Conservation (phyloP, 306 rosid species). For the Lathyrus tuberosus region DNA sequence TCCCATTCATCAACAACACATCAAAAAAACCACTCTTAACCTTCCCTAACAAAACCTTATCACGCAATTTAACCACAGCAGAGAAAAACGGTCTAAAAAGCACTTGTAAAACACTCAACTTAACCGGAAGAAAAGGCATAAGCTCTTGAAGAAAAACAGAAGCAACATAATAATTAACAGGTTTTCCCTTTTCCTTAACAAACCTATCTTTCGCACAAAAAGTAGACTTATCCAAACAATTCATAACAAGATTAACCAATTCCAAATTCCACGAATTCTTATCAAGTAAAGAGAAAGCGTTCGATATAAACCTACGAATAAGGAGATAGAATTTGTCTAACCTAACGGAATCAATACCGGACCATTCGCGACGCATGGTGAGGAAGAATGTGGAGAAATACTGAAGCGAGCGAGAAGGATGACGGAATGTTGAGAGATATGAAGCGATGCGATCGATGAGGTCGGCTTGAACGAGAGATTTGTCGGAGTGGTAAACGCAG, state of each 20-base stretch:
- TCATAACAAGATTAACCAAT: constrained; percentile 41
- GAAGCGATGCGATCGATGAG: constrained; percentile 72
- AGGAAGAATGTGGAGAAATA: constrained; percentile 69
- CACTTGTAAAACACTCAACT: constrained; percentile 47
- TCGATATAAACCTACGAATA: constrained; percentile 66
- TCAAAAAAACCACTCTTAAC: constrained; percentile 66
- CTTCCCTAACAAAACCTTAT: constrained; percentile 76
- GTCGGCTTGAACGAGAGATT: constrained; percentile 60
- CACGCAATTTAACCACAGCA: constrained; percentile 53
- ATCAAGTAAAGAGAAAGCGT: constrained; percentile 57
- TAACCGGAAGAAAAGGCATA: constrained; percentile 67
- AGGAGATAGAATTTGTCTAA: constrained; percentile 90
- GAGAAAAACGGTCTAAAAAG: constrained; percentile 59
- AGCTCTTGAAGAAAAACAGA: constrained; percentile 82
- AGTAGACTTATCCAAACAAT: constrained; percentile 51
- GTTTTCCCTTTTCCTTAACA: constrained; percentile 61
- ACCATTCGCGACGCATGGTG: constrained; percentile 96
- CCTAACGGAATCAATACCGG: constrained; percentile 76
- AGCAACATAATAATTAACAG: constrained; percentile 79
- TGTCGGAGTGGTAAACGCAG: constrained; percentile 94
- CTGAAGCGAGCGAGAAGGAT: constrained; percentile 51
- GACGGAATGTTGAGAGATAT: constrained; percentile 45
- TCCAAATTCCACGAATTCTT: constrained; percentile 70
- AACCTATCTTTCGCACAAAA: constrained; percentile 63
- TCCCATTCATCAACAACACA: constrained; percentile 58